Base-by-base conservation (phyloP, 805 yeast species). In the Cyberlindnera xylosilytica region DNA sequence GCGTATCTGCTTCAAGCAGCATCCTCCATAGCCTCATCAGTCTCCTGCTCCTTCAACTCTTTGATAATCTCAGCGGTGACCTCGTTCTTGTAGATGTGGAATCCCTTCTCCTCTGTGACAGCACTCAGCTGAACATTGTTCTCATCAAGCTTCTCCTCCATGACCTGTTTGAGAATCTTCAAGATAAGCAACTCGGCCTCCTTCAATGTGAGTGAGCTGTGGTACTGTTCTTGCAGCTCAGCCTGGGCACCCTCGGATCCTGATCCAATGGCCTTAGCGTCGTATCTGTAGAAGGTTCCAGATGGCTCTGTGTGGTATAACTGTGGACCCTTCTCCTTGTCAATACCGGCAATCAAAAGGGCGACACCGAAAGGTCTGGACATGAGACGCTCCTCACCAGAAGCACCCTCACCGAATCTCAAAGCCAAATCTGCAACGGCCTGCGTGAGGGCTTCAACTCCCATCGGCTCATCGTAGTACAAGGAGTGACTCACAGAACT, bases 301-400 rank as follows among this genome's bases (percentile, higher is more conserved):
- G 96, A 87, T 30, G 99, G 99, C 68, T 93, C 99, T n/a, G 98
- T 96, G 64, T 93, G 97, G 63, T 87, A 87, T 55, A 93, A 76
- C 65, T 93, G 99, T 36, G 97, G 96, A 1, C 99, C 99, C 58
- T 87, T 83, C 55, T 87, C 95, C 47, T 79, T 73, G 68, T 93
- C 99, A 54, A 81, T 76, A 38, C 99, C 99, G 5, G 98, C 99
- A 59, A 93, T 84, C 57, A 93, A 75, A 52, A 93, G 69, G 2
- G 99, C 99, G 38, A 93, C 99, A 62, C 99, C 99, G 64, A 93
- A 93, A 11, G 99, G 99, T 69, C 99, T 81, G 4, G 97, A 88
- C 99, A 93, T 71, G 36, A 69, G 52, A 62, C 95, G 78, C 64
- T 91, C 91, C 62, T 93, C 97, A 45, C 97, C 97, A 31, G 89